Evolutionary conservation across 1,139 yeast genomes (phyloP).

Genomic region (Taphrina deformans): DNA sequence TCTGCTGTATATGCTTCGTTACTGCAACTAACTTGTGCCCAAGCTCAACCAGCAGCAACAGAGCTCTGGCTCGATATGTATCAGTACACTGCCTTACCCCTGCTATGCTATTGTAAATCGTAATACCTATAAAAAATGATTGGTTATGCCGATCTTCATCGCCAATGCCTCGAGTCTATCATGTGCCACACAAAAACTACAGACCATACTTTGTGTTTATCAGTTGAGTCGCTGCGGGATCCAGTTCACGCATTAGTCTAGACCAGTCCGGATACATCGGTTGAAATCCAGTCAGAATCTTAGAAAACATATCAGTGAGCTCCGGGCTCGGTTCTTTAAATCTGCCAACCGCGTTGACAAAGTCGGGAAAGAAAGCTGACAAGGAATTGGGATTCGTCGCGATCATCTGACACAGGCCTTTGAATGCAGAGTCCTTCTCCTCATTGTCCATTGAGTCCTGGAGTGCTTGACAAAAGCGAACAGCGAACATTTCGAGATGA

Average conservation of each 20-base stretch:
- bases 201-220: constrained; percentile 22
- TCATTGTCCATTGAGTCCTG: constrained; percentile 66
- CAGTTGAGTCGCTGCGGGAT: constrained; percentile 18
- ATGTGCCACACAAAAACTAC: background rate
- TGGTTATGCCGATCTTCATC: background rate
- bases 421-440: constrained; percentile 77
- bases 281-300: constrained; percentile 33
- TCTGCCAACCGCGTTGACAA: constrained; percentile 64
- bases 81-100: background rate
- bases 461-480: constrained; percentile 68
- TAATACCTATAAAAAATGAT: background rate
- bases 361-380: constrained; percentile 54
- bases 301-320: constrained; percentile 42
- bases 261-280: constrained; percentile 30
- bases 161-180: constrained; percentile 4
- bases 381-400: constrained; percentile 67
- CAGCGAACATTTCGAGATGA: constrained; percentile 58
- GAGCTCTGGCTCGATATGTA: background rate
- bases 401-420: constrained; percentile 72
- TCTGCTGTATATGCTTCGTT: too few species aligned
- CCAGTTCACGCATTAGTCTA: constrained; percentile 17
- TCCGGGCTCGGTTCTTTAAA: constrained; percentile 52
- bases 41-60: too few species aligned
- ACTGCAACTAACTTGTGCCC: too few species aligned
- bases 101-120: constrained; percentile 3